These are phyloP conservation scores for Trametes meyenii DNA, from an alignment of 768 basidiomycete species.

Conservation along the genomic window DNA sequence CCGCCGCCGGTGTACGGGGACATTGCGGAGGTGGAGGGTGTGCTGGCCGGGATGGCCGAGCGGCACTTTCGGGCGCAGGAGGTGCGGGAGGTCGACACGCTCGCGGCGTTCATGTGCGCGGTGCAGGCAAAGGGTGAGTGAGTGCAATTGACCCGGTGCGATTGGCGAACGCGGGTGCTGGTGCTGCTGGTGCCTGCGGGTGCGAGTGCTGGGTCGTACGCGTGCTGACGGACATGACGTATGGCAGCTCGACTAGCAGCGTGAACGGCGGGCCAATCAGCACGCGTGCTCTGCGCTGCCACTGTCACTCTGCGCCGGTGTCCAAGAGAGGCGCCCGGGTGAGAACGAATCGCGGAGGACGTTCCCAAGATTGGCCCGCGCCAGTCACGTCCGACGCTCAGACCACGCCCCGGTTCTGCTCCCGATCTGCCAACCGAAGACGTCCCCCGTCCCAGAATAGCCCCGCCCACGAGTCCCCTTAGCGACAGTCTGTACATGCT, in stretches of 20 bases:
- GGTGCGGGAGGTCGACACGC: constrained; percentile 78
- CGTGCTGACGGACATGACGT: constrained; percentile 16
- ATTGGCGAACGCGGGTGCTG: neutral
- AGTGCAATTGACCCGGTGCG: neutral
- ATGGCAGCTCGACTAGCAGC: constrained; percentile 12
- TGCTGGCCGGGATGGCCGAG: constrained; percentile 71
- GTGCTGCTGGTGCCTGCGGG: neutral
- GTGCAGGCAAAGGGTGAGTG: constrained; percentile 52
- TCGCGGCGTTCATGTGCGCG: constrained; percentile 78
- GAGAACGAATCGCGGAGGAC: neutral
- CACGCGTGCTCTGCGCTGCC: constrained; percentile 8
- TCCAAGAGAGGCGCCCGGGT: neutral
- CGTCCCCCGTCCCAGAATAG: neutral
- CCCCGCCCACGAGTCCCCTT: constrained; percentile 8
- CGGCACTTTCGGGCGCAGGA: constrained; percentile 70
- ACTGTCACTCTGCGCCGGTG: neutral
- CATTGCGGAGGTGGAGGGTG: constrained; percentile 62
- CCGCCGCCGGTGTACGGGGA: constrained; percentile 70
- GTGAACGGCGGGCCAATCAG: constrained; percentile 19
- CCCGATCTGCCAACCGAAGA: constrained; percentile 9
- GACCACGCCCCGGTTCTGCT: neutral
- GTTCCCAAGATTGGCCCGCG: neutral
- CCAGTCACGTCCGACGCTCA: too few species aligned
- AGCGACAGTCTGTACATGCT: constrained; percentile 20
- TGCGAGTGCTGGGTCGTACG: too few species aligned